phyloP scores from a whole-genome alignment of 805 yeast species.

The Tetrapisispora phaffii region DNA sequence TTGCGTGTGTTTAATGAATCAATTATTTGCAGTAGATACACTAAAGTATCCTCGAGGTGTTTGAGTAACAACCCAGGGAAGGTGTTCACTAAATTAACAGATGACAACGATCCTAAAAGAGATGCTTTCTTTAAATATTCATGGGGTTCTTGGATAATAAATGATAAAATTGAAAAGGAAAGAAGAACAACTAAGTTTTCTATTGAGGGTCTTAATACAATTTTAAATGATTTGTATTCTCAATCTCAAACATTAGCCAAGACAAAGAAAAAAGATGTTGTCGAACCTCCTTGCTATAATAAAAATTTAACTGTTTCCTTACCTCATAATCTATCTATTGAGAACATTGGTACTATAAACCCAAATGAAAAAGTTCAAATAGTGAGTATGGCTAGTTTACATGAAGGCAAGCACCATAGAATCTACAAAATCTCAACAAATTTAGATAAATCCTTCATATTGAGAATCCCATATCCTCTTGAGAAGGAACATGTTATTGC shows the following conservation, averaged over 20 bases:
- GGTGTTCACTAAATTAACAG: conserved; percentile 43
- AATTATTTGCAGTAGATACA: neutral
- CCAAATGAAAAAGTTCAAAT: conserved; percentile 39
- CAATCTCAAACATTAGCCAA: conserved; percentile 31
- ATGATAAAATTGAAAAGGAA: conserved; percentile 65
- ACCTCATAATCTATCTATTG: conserved; percentile 38
- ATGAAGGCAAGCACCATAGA: conserved; percentile 92
- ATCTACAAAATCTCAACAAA: conserved; percentile 64
- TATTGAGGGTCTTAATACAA: conserved; percentile 58
- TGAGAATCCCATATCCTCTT: conserved; percentile 78
- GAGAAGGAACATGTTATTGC: conserved; percentile 57
- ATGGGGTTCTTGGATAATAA: conserved; percentile 91
- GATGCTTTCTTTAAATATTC: conserved; percentile 72
- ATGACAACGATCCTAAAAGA: conserved; percentile 58
- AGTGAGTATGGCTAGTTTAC: conserved; percentile 70
- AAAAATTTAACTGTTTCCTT: conserved; percentile 36
- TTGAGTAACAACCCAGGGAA: conserved; percentile 29
- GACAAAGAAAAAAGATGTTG: conserved; percentile 14
- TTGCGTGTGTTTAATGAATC: neutral
- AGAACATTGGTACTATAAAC: conserved; percentile 36
- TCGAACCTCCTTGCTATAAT: conserved; percentile 31
- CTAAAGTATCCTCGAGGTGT: conserved; percentile 11
- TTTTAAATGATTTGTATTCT: conserved; percentile 37
- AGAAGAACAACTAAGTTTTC: conserved; percentile 75
- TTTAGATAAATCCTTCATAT: conserved; percentile 46